Percentiles rank a stretch among this genome's conserved stretches.
phyloP scores from a whole-genome alignment of 345 rosid genomes.

The Hevea brasiliensis region DNA sequence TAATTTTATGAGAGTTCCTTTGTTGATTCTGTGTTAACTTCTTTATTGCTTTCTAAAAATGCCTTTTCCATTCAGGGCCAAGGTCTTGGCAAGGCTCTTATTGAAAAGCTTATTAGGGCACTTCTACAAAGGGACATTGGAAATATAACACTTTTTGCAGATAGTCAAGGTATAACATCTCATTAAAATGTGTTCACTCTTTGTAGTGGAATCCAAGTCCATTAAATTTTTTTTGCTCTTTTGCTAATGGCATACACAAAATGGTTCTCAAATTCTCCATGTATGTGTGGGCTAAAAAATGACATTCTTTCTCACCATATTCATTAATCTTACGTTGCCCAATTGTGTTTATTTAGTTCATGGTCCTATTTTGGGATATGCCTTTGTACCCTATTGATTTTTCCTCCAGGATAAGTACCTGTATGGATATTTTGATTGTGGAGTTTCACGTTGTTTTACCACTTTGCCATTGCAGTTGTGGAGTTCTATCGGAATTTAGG shows the following conservation, averaged over 20 bases:
- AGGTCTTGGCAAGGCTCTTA: conserved; percentile 91
- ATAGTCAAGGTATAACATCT: conserved; percentile 71
- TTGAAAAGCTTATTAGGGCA: conserved; percentile 79
- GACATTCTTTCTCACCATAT: neutral
- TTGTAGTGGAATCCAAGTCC: neutral
- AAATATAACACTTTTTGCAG: conserved; percentile 95
- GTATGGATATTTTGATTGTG: neutral
- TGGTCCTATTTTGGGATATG: conserved; percentile 1
- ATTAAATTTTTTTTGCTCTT: neutral
- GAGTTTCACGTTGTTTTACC: neutral
- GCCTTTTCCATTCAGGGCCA: conserved; percentile 59
- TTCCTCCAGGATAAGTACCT: neutral
- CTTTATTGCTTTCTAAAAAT: conserved; percentile 11
- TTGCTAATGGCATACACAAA: neutral
- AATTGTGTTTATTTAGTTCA: neutral
- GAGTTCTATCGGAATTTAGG: conserved; percentile 93
- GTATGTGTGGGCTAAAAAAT: neutral
- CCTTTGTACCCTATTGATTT: neutral
- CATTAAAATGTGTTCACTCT: neutral
- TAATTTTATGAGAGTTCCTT: neutral
- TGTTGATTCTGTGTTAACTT: neutral
- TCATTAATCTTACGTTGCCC: neutral
- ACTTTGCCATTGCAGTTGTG: conserved; percentile 59
- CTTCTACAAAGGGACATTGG: conserved; percentile 93
- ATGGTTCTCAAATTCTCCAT: neutral